Conservation (phyloP, 805 yeast species). For the Starmerella sp. region DNA sequence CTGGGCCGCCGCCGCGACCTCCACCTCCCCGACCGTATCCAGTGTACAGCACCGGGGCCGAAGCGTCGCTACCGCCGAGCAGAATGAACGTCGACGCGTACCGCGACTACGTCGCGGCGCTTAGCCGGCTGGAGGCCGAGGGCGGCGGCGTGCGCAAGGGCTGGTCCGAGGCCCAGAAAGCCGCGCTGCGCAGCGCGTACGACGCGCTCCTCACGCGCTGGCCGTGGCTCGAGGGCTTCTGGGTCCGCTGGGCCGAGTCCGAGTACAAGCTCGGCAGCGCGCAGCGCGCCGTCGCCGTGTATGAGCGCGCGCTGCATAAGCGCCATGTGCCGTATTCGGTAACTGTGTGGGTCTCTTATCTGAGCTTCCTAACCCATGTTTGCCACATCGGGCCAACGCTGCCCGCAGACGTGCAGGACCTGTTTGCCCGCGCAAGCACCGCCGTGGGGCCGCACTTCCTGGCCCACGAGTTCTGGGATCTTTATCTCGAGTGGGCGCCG, state of each 20-base stretch:
- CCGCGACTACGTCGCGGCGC: not conserved
- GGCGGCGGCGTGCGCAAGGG: not conserved
- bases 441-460: constrained; percentile 60
- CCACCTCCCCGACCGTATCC: not conserved
- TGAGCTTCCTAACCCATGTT: constrained; percentile 28
- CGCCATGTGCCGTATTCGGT: constrained; percentile 26
- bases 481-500: constrained; percentile 49
- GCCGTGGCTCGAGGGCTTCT: constrained; percentile 34
- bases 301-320: constrained; percentile 27
- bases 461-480: constrained; percentile 77
- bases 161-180: not conserved
- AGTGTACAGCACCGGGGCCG: not conserved
- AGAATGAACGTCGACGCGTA: not conserved
- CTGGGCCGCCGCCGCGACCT: too few species aligned
- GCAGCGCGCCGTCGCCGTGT: constrained; percentile 28
- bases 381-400: constrained; percentile 6
- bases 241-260: constrained; percentile 33
- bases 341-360: constrained; percentile 32
- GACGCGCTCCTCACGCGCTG: constrained; percentile 22
- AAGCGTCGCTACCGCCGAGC: not conserved
- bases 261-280: constrained; percentile 29
- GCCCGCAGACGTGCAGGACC: constrained; percentile 16
- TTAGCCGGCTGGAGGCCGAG: not conserved
- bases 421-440: constrained; percentile 40
- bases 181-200: not conserved